These are phyloP conservation scores for Taphrina wiesneri DNA, from an alignment of 1,139 yeast genomes.

Conservation along the genomic window DNA sequence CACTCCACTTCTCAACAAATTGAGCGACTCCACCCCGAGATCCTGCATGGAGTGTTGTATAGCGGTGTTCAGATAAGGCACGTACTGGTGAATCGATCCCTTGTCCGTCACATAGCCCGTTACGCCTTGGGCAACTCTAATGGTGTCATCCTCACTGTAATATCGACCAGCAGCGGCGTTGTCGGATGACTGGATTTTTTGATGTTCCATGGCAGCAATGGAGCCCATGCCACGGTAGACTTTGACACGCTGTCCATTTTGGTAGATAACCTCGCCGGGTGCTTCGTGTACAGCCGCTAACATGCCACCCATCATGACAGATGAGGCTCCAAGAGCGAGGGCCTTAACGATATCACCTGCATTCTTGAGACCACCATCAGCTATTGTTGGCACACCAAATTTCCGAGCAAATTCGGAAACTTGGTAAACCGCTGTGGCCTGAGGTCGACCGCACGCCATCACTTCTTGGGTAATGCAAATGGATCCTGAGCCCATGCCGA, in stretches of 20 bases:
- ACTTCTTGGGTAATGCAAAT: slow-evolving; percentile 89
- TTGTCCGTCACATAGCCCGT: slow-evolving; percentile 95
- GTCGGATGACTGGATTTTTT: slow-evolving; percentile 59
- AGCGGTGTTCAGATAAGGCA: slow-evolving; percentile 93
- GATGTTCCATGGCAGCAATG: slow-evolving; percentile 95
- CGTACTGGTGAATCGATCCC: slow-evolving; percentile 89
- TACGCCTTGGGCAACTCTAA: slow-evolving; percentile 98
- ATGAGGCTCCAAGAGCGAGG: slow-evolving; percentile 91
- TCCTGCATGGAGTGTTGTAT: slow-evolving; percentile 99
- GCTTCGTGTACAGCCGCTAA: slow-evolving; percentile 98
- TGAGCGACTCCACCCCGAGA: slow-evolving; percentile 77
- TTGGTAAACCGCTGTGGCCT: slow-evolving; percentile 92
- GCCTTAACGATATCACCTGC: slow-evolving; percentile 99
- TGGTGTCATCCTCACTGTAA: slow-evolving; percentile 93
- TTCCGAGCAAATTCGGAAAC: slow-evolving; percentile 84
- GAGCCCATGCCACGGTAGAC: slow-evolving; percentile 99
- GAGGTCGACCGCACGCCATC: slow-evolving; percentile 99
- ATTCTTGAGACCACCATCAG: slow-evolving; percentile 99
- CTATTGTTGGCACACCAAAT: slow-evolving; percentile 95
- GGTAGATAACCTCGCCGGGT: slow-evolving; percentile 96
- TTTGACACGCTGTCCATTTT: slow-evolving; percentile 97
- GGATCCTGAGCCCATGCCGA: slow-evolving; percentile 98
- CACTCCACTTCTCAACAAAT: slow-evolving; percentile 65
- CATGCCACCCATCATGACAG: slow-evolving; percentile 99
- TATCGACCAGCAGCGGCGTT: slow-evolving; percentile 98